Evolutionary conservation across 352 stramenopile genomes (phyloP).

Genomic region (Phytophthora fragariae): DNA sequence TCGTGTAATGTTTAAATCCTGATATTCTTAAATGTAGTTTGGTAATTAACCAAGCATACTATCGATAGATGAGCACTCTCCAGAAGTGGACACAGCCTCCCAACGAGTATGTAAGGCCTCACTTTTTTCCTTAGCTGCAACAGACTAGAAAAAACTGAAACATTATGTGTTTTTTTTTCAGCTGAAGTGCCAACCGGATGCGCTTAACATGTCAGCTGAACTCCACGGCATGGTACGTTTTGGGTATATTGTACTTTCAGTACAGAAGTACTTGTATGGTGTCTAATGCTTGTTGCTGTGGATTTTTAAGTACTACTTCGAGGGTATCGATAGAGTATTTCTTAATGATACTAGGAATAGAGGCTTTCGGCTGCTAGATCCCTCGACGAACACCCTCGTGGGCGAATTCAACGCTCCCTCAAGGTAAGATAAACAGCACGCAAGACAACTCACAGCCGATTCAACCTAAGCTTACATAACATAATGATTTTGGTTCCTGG

Average conservation of each 20-base stretch:
- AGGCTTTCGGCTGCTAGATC: constrained; percentile 54
- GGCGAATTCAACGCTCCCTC: constrained; percentile 16
- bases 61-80: constrained; percentile 8
- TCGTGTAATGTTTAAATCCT: neutral
- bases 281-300: neutral
- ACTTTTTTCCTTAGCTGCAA: neutral
- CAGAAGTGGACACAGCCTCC: constrained; percentile 11
- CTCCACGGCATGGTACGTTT: constrained; percentile 51
- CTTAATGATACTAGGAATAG: constrained; percentile 41
- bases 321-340: constrained; percentile 48
- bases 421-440: constrained; percentile 5
- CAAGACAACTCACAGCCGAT: neutral
- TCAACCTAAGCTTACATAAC: neutral
- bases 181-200: constrained; percentile 39
- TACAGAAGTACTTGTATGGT: neutral
- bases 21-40: neutral
- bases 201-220: constrained; percentile 50
- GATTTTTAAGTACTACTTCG: constrained; percentile 41
- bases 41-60: neutral
- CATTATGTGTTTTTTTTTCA: constrained; percentile 7
- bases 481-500: neutral
- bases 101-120: constrained; percentile 6
- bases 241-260: neutral
- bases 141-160: neutral
- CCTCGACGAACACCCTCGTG: constrained; percentile 28